phyloP scores from a whole-genome alignment of 768 basidiomycete genomes.

The Termitomyces bulborhizus region DNA sequence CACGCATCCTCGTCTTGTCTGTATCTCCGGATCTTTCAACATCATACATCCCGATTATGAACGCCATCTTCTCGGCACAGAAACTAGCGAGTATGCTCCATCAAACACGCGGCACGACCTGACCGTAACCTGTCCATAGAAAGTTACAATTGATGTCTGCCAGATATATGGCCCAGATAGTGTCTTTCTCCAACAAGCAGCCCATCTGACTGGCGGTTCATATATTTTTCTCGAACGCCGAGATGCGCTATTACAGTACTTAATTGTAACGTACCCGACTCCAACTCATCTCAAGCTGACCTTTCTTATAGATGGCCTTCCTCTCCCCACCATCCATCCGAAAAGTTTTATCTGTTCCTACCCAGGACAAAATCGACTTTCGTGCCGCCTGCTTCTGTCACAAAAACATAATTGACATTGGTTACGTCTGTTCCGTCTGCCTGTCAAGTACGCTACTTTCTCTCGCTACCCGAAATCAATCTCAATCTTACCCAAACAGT shows the following conservation, averaged over 20 bases:
- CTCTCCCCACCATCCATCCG: slow-evolving; percentile 56
- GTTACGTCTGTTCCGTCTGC: slow-evolving; percentile 98
- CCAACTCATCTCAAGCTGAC: slow-evolving; percentile 1
- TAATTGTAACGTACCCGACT: slow-evolving; percentile 46
- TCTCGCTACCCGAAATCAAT: not conserved
- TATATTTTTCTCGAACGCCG: slow-evolving; percentile 81
- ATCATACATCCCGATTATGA: slow-evolving; percentile 98
- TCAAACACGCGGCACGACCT: not conserved
- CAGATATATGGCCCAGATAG: slow-evolving; percentile 86
- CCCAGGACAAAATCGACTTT: slow-evolving; percentile 94
- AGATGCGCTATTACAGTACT: slow-evolving; percentile 87
- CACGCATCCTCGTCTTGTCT: slow-evolving; percentile 62
- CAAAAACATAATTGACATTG: slow-evolving; percentile 93
- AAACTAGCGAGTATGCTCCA: slow-evolving; percentile 61
- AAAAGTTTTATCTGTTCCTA: slow-evolving; percentile 74
- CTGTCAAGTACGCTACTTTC: slow-evolving; percentile 70
- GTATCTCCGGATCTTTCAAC: slow-evolving; percentile 87
- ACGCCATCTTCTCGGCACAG: slow-evolving; percentile 97
- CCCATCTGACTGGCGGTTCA: slow-evolving; percentile 90
- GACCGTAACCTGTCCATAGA: slow-evolving; percentile 40
- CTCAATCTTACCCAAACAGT: slow-evolving; percentile 39
- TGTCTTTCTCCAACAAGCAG: slow-evolving; percentile 95
- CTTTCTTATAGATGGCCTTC: slow-evolving; percentile 66
- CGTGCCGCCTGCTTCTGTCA: slow-evolving; percentile 99
- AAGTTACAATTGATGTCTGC: slow-evolving; percentile 95